A percentile compares a stretch with the other conserved stretches of the same genome.
Evolutionary conservation across 441 rosid species (phyloP).

Genomic region (Arabidopsis lyrata): DNA sequence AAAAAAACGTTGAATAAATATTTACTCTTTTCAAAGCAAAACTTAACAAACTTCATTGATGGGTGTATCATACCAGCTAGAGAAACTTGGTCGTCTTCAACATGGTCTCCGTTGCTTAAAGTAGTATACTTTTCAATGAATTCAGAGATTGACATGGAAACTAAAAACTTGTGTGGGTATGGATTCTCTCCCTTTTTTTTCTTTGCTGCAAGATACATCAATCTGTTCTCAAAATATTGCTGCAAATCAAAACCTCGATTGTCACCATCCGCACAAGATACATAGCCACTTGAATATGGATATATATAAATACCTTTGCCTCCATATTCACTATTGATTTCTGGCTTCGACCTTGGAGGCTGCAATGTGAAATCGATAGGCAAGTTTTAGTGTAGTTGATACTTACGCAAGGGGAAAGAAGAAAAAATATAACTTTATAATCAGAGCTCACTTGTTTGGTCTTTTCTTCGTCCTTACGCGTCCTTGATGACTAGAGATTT

Average conservation of each 20-base stretch:
- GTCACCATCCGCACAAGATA: not conserved
- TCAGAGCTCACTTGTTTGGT: slow-evolving; percentile 53
- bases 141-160: slow-evolving; percentile 54
- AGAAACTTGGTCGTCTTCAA: slow-evolving; percentile 56
- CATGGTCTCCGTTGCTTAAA: slow-evolving; percentile 64
- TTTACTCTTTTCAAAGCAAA: not conserved
- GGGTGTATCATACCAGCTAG: slow-evolving; percentile 58
- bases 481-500: slow-evolving; percentile 28
- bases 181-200: slow-evolving; percentile 70
- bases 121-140: slow-evolving; percentile 58
- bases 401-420: not conserved
- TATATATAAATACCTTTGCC: slow-evolving; percentile 58
- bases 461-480: slow-evolving; percentile 73
- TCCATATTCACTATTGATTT: slow-evolving; percentile 72
- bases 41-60: not conserved
- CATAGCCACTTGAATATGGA: not conserved
- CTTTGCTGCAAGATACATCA: slow-evolving; percentile 58
- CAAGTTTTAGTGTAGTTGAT: no score
- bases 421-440: not conserved
- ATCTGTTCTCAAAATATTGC: slow-evolving; percentile 77
- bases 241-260: slow-evolving; percentile 41
- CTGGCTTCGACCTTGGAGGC: slow-evolving; percentile 39
- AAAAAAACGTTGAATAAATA: slow-evolving; percentile 1
- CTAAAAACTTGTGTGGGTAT: slow-evolving; percentile 72
- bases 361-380: not conserved